Conservation (phyloP, 129 eudicot species). For the Smallanthus sonchifolius region DNA sequence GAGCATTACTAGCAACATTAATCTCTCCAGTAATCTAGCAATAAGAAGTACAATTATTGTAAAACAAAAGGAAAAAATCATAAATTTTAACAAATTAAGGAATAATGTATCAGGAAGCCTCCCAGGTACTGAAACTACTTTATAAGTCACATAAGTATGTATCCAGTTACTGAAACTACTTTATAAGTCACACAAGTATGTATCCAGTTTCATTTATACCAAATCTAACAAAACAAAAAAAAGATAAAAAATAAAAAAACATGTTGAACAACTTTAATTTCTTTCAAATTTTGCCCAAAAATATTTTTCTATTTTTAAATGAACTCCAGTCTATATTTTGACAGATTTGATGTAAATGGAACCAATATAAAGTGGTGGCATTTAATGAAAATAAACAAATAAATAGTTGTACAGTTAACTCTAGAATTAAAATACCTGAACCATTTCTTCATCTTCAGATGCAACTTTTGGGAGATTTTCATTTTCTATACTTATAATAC, state of each 20-base stretch:
- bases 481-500: constrained; percentile 62
- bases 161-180: no score
- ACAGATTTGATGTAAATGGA: background rate
- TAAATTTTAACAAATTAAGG: background rate
- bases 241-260: no score
- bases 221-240: no score
- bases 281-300: no score
- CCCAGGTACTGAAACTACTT: no score
- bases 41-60: background rate
- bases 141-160: no score
- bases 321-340: no score
- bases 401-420: background rate
- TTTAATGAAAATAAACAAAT: background rate
- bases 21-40: constrained; percentile 75
- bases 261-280: no score
- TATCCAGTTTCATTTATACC: no score
- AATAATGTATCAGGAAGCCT: no score
- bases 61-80: background rate
- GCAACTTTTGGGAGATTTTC: constrained; percentile 84
- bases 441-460: constrained; percentile 84
- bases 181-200: no score
- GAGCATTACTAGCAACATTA: constrained; percentile 61
- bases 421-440: constrained; percentile 47
- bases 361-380: background rate
- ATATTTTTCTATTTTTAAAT: no score